Evolutionary conservation across 2,329 filamentous ascomycete species (phyloP).

Genomic region (Didymosphaeria variabile): DNA sequence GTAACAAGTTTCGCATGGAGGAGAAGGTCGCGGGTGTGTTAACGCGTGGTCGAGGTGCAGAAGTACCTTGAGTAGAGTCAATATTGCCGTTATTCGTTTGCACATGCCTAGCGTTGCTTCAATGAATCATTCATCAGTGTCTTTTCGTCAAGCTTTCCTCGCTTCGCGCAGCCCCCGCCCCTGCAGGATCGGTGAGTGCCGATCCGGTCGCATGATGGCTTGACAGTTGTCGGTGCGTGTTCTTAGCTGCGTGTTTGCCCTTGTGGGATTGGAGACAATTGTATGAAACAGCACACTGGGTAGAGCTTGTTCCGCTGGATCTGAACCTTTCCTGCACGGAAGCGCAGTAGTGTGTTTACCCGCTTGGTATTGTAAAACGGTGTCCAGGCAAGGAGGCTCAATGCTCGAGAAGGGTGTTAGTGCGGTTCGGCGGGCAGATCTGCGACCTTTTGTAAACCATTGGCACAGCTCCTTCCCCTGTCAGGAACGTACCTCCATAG

Average conservation of each 20-base stretch:
- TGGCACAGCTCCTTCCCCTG: slow-evolving; percentile 24
- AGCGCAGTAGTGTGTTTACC: slow-evolving; percentile 30
- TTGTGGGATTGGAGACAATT: slow-evolving; percentile 16
- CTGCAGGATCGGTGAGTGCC: not conserved
- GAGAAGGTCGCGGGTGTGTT: slow-evolving; percentile 37
- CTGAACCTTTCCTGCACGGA: slow-evolving; percentile 1
- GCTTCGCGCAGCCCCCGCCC: slow-evolving; percentile 9
- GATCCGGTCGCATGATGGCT: slow-evolving; percentile 7
- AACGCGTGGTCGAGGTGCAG: slow-evolving; percentile 36
- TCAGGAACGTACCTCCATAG: slow-evolving; percentile 1
- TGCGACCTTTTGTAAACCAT: slow-evolving; percentile 31
- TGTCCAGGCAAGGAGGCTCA: slow-evolving; percentile 23
- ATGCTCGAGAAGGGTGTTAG: slow-evolving; percentile 10
- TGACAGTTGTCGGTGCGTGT: not conserved
- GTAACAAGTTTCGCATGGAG: slow-evolving; percentile 22
- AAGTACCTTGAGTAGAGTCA: slow-evolving; percentile 27
- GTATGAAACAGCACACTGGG: slow-evolving; percentile 16
- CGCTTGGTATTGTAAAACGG: slow-evolving; percentile 29
- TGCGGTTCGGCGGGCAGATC: slow-evolving; percentile 24
- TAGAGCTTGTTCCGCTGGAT: slow-evolving; percentile 15
- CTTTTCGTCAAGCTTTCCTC: slow-evolving; percentile 24
- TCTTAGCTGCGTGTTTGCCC: not conserved
- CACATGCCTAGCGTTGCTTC: slow-evolving; percentile 24
- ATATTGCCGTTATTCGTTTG: slow-evolving; percentile 33
- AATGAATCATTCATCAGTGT: slow-evolving; percentile 23